Percentiles rank a stretch among this genome's conserved stretches.
These are phyloP conservation scores for Verticillium tricorpus DNA, from an alignment of 2,329 filamentous ascomycete species.

Conservation along the genomic window DNA sequence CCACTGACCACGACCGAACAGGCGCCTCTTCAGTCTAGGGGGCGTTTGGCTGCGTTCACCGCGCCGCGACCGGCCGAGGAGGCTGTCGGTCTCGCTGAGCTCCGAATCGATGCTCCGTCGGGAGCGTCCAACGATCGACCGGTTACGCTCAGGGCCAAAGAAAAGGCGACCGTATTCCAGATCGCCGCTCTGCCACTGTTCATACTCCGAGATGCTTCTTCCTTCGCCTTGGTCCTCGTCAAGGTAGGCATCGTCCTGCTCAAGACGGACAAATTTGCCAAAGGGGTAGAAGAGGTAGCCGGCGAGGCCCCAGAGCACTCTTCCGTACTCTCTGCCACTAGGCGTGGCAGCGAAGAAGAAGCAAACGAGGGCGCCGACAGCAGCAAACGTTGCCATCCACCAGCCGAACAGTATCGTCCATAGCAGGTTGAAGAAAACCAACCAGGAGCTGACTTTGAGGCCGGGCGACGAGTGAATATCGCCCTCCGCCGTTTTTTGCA, in stretches of 20 bases:
- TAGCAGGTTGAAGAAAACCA: constrained; percentile 81
- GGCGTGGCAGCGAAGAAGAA: constrained; percentile 73
- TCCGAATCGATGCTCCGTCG: constrained; percentile 84
- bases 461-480: constrained; percentile 96
- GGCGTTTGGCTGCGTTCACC: constrained; percentile 40
- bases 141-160: constrained; percentile 76
- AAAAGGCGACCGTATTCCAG: constrained; percentile 93
- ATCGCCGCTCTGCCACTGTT: constrained; percentile 97
- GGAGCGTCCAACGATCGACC: constrained; percentile 80
- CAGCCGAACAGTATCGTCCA: constrained; percentile 94
- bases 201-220: constrained; percentile 95
- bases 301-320: constrained; percentile 76
- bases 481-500: constrained; percentile 91
- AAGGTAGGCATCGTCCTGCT: constrained; percentile 89
- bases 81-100: constrained; percentile 80
- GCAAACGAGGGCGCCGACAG: constrained; percentile 71
- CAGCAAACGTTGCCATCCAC: constrained; percentile 83
- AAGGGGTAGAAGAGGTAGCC: constrained; percentile 94
- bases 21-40: constrained; percentile 63
- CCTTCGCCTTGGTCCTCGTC: constrained; percentile 95
- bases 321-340: constrained; percentile 81
- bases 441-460: constrained; percentile 75
- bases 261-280: constrained; percentile 88
- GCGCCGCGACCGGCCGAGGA: constrained; percentile 62
- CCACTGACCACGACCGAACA: constrained; percentile 96